phyloP scores from a whole-genome alignment of 306 rosid species.

The Castanopsis chinensis region DNA sequence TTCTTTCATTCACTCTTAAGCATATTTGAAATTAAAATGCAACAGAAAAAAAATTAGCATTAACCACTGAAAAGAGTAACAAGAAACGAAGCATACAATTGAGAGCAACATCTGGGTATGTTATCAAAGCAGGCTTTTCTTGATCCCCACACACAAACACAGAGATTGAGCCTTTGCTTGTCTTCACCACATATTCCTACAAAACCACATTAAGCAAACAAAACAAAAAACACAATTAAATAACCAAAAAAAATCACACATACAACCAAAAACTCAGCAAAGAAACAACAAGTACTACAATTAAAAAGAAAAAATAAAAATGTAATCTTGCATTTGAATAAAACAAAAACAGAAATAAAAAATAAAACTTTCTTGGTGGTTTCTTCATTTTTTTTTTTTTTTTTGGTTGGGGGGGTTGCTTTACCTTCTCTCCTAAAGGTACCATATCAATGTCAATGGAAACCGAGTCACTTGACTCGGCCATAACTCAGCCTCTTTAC shows the following conservation, averaged over 20 bases:
- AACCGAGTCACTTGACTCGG: constrained; percentile 67
- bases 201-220: constrained; percentile 14
- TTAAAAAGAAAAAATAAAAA: neutral
- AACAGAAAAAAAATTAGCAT: neutral
- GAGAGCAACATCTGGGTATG: constrained; percentile 85
- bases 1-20: neutral
- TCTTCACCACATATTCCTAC: constrained; percentile 77
- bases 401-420: neutral
- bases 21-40: neutral
- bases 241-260: neutral
- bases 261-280: neutral
- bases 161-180: constrained; percentile 74
- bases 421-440: constrained; percentile 78
- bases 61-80: neutral
- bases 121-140: constrained; percentile 81
- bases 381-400: no score
- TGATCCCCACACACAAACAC: constrained; percentile 87
- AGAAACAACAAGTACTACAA: neutral
- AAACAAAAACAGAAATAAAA: neutral
- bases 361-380: neutral
- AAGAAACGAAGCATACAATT: constrained; percentile 53
- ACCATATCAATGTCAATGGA: constrained; percentile 74
- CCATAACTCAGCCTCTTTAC: constrained; percentile 44
- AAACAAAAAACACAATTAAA: neutral
- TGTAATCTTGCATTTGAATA: neutral